Evolutionary conservation across 2,329 filamentous ascomycete genomes (phyloP).

Genomic region (Blastomyces parvus): DNA sequence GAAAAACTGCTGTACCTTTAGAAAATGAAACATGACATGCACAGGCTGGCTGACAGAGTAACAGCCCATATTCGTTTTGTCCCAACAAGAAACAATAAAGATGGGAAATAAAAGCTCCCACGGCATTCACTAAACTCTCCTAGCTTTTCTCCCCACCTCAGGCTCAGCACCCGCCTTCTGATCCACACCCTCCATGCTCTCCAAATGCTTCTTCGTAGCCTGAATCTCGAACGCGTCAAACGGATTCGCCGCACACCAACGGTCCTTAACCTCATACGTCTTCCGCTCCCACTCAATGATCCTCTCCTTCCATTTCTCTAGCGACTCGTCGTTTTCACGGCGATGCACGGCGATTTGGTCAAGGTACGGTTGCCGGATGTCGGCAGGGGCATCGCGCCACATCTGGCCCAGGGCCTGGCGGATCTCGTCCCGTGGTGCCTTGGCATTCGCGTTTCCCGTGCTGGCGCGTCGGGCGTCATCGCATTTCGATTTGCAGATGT

Average conservation of each 20-base stretch:
- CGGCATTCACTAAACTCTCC: neutral
- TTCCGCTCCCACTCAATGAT: constrained; percentile 44
- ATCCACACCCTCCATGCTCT: constrained; percentile 1
- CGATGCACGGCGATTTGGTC: constrained; percentile 65
- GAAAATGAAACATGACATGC: neutral
- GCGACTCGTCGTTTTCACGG: constrained; percentile 52
- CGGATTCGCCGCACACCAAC: constrained; percentile 32
- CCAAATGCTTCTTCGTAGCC: constrained; percentile 8
- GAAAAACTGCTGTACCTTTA: neutral
- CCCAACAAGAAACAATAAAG: neutral
- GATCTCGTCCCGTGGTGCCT: constrained; percentile 61
- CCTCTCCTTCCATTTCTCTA: constrained; percentile 61
- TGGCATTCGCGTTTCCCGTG: constrained; percentile 58
- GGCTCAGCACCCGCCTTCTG: neutral
- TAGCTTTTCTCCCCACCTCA: constrained; percentile 10
- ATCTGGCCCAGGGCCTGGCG: constrained; percentile 76
- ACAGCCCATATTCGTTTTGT: neutral
- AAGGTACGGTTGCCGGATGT: constrained; percentile 66
- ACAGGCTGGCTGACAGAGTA: neutral
- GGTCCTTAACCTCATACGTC: constrained; percentile 31
- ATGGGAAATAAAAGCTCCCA: neutral
- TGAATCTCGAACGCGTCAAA: constrained; percentile 21
- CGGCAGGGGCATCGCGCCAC: constrained; percentile 70
- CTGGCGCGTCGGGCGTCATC: constrained; percentile 58
- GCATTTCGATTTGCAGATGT: constrained; percentile 53